Percentiles rank a stretch among this genome's conserved stretches.
Conservation (phyloP, 805 yeast genomes). For the Candida sithepensis region DNA sequence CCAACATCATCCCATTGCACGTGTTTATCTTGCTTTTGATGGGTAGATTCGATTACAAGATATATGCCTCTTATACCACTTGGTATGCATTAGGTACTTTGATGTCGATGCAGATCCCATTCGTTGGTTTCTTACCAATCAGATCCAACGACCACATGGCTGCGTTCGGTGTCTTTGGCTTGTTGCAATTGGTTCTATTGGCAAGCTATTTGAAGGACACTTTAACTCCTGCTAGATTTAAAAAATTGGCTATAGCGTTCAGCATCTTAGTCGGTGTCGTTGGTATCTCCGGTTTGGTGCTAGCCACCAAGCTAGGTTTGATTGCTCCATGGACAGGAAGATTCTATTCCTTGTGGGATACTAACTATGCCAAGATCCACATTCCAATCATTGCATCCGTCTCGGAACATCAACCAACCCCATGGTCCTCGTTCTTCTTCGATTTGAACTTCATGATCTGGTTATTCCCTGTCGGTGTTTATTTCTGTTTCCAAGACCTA, state of each 20-base stretch:
- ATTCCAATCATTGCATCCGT: constrained; percentile 98
- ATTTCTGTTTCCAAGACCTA: constrained; percentile 83
- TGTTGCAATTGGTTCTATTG: constrained; percentile 83
- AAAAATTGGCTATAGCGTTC: constrained; percentile 59
- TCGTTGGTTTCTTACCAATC: constrained; percentile 95
- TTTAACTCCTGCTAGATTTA: constrained; percentile 71
- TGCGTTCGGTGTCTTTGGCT: constrained; percentile 94
- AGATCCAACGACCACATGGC: constrained; percentile 98
- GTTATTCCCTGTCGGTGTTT: constrained; percentile 98
- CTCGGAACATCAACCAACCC: constrained; percentile 99
- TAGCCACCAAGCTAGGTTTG: constrained; percentile 82
- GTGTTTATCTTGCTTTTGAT: constrained; percentile 83
- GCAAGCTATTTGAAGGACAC: constrained; percentile 77
- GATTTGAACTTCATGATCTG: constrained; percentile 91
- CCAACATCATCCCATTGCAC: constrained; percentile 94
- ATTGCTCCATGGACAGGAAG: constrained; percentile 99
- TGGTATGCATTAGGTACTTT: constrained; percentile 98
- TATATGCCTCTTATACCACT: constrained; percentile 89
- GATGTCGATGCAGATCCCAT: constrained; percentile 99
- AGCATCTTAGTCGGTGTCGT: constrained; percentile 49
- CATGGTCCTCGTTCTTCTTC: constrained; percentile 98
- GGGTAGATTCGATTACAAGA: constrained; percentile 85
- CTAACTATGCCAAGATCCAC: constrained; percentile 94
- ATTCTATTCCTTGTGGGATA: constrained; percentile 97
- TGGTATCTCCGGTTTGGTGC: constrained; percentile 70